Evolutionary conservation across 2,329 filamentous ascomycete genomes (phyloP), one percentile per base, ranked within the genome.

Genomic region (Monosporascus sp.): DNA sequence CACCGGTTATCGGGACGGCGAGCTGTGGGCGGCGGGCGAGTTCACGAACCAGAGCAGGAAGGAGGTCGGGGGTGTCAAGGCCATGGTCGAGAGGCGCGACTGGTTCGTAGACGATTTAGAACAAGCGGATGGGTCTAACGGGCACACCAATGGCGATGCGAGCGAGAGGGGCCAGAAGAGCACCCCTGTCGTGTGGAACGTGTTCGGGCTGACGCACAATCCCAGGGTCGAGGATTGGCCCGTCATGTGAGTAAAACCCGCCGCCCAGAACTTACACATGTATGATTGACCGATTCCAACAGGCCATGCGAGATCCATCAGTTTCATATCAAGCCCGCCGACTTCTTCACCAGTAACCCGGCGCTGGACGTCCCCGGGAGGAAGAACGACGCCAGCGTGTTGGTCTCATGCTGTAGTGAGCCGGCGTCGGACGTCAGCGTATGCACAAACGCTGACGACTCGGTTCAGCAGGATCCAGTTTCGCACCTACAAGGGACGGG

Each of bases 131-230:
- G 51, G 46, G 15, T 55, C 50, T 20, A 56, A 60, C 17, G 62
- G 51, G 17, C 51, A 59, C 4, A 48, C 37, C 7, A 51, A 52
- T 20, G 53, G 43, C 2, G 49, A 26, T 37, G 40, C 38, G n/a
- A 53, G 45, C n/a, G 56, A 57, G 5, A 63, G 68, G 17, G 73
- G 72, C 17, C 66, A 74, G 48, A 70, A 72, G 47, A 73, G 81
- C 50, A 73, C 76, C 43, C 70, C 84, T n/a, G 71, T 79, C 7
- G 76, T 80, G 0, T 79, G 77, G 77, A 71, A 68, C n/a, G 74
- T 76, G 3, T 78, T 76, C 56, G 74, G 76, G 5, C 61, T 78
- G 47, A 78, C 75, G 9, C 75, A 79, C 51, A 77, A 78, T 50
- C 74, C 74, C 1, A 64, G 75, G 5, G 71, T 77, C 5, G 75